Percentiles rank a stretch among this genome's conserved stretches.
Conservation (phyloP, 2,329 filamentous ascomycete genomes). For the Colletotrichum nymphaeae region DNA sequence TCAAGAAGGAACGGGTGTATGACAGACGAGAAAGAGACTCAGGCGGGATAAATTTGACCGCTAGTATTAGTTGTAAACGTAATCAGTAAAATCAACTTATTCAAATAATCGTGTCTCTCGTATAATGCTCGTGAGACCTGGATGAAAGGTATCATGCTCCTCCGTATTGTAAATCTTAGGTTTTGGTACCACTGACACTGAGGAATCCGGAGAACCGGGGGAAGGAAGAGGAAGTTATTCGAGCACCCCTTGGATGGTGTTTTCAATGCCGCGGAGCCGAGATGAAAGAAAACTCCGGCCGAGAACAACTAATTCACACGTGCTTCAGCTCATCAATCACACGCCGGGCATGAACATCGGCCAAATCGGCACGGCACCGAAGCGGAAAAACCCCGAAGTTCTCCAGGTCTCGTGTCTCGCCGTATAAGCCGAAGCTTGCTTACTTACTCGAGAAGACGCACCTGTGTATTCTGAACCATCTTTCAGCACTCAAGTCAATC, state of each 20-base stretch:
- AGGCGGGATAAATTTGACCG: not conserved
- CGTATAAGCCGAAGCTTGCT: no score
- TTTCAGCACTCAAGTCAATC: no score
- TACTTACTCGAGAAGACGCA: no score
- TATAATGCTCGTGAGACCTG: no score
- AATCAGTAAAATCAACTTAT: slow-evolving; percentile 15
- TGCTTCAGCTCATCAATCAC: not conserved
- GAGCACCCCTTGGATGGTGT: not conserved
- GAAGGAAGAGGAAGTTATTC: not conserved
- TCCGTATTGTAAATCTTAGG: no score
- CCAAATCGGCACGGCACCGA: slow-evolving; percentile 27
- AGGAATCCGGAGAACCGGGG: not conserved
- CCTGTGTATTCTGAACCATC: no score
- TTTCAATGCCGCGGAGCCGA: not conserved
- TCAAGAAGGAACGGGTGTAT: not conserved
- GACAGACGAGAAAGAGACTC: not conserved
- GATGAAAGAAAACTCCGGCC: not conserved
- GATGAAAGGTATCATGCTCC: no score
- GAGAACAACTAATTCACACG: not conserved
- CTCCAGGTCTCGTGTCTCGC: not conserved
- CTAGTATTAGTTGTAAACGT: slow-evolving; percentile 10
- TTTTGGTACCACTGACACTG: not conserved
- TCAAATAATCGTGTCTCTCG: not conserved
- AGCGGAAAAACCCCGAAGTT: not conserved
- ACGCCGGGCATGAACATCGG: not conserved